Evolutionary conservation across 495 filamentous ascomycete species (phyloP).

Genomic region (Talaromyces wortmannii): DNA sequence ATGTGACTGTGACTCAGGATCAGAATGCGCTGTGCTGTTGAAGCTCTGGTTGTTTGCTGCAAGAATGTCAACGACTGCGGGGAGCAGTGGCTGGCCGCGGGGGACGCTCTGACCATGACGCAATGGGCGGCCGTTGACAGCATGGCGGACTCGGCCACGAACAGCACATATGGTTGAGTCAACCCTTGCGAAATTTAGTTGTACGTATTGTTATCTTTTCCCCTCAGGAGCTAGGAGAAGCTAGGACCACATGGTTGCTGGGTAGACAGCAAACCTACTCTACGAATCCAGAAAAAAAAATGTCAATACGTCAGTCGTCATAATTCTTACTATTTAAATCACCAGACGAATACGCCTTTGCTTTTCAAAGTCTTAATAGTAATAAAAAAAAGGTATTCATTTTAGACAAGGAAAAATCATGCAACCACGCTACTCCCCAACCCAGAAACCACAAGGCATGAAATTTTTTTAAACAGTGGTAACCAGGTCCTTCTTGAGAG

Average conservation of each 20-base stretch:
- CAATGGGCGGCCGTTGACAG: background rate
- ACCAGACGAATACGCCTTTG: background rate
- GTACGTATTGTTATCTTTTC: too few species aligned
- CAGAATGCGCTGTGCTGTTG: background rate
- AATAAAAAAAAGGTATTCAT: conserved; percentile 1
- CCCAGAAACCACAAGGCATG: conserved; percentile 35
- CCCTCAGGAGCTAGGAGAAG: too few species aligned
- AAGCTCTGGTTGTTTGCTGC: too few species aligned
- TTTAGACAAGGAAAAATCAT: conserved; percentile 4
- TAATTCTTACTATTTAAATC: background rate
- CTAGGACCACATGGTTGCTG: too few species aligned
- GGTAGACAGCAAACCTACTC: background rate
- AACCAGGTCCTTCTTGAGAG: conserved; percentile 96
- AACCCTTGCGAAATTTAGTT: too few species aligned
- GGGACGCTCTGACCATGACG: background rate
- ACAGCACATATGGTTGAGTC: too few species aligned
- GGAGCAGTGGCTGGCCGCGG: background rate
- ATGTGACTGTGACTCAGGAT: too few species aligned
- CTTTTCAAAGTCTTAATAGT: background rate
- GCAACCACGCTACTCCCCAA: conserved; percentile 4
- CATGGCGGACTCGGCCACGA: background rate
- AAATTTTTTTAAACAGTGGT: conserved; percentile 55
- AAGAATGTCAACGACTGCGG: too few species aligned
- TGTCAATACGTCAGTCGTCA: background rate
- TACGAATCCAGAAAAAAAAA: background rate